Conservation (phyloP, 371 early-diverging fungal species). For the Lichtheimia hyalospora region DNA sequence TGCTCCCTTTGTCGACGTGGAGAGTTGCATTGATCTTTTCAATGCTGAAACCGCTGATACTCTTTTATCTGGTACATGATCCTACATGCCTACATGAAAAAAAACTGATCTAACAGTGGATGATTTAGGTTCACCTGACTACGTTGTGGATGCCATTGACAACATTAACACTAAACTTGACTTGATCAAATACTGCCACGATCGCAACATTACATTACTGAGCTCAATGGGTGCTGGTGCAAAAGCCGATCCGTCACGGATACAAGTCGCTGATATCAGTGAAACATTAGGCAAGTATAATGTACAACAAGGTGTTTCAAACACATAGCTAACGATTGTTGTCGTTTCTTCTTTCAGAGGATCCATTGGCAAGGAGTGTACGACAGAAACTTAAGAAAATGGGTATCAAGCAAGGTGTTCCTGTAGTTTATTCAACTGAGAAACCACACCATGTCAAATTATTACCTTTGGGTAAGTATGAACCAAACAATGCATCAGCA, state of each 20-base stretch:
- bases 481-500: not conserved
- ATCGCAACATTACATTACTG: slow-evolving; percentile 71
- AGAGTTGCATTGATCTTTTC: slow-evolving; percentile 77
- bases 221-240: slow-evolving; percentile 95
- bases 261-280: slow-evolving; percentile 93
- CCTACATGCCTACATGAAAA: not conserved
- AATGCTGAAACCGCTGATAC: slow-evolving; percentile 67
- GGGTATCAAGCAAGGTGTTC: slow-evolving; percentile 73
- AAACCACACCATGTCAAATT: slow-evolving; percentile 83
- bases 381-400: slow-evolving; percentile 69
- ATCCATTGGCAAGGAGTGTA: slow-evolving; percentile 88
- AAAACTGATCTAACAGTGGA: not conserved
- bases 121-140: slow-evolving; percentile 61
- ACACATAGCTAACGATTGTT: not conserved
- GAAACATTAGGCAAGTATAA: slow-evolving; percentile 77
- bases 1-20: slow-evolving; percentile 79
- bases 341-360: slow-evolving; percentile 62
- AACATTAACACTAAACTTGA: slow-evolving; percentile 92
- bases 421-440: slow-evolving; percentile 93
- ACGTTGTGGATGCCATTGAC: slow-evolving; percentile 91
- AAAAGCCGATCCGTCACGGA: slow-evolving; percentile 90
- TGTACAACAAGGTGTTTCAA: not conserved
- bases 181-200: slow-evolving; percentile 82
- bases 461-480: slow-evolving; percentile 57
- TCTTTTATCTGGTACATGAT: slow-evolving; percentile 61